These are phyloP conservation scores for Aspergillus calidoustus DNA, from an alignment of 2,329 filamentous ascomycete species.

Conservation along the genomic window DNA sequence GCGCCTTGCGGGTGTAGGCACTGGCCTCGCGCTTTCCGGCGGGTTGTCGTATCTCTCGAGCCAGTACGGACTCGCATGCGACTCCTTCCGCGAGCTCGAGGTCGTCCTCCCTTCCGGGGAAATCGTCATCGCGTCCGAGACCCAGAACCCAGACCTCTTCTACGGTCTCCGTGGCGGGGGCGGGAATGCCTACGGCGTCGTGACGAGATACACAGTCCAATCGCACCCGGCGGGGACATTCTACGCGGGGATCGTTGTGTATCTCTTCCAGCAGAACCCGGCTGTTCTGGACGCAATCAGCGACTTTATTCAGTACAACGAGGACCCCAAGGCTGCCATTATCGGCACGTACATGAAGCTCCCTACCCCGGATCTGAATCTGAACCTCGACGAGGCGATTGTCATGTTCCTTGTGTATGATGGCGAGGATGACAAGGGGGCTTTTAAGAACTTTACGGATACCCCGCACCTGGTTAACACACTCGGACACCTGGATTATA, in stretches of 20 bases:
- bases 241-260: conserved; percentile 10
- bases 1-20: conserved; percentile 11
- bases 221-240: conserved; percentile 11
- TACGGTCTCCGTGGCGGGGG: conserved; percentile 67
- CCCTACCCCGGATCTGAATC: conserved; percentile 1
- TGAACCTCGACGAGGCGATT: conserved; percentile 15
- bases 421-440: conserved; percentile 2
- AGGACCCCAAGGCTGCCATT: conserved; percentile 17
- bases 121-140: conserved; percentile 53
- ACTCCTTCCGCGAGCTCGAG: conserved; percentile 37
- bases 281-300: conserved; percentile 10
- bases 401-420: conserved; percentile 16
- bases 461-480: conserved; percentile 12
- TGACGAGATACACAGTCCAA: conserved; percentile 34
- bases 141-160: conserved; percentile 60
- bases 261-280: conserved; percentile 11
- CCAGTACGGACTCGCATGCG: conserved; percentile 16
- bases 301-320: conserved; percentile 12
- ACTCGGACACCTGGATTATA: conserved; percentile 3
- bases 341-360: conserved; percentile 18
- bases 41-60: conserved; percentile 15
- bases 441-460: conserved; percentile 10
- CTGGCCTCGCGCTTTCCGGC: conserved; percentile 8
- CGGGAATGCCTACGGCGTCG: conserved; percentile 63
- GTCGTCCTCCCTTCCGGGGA: conserved; percentile 58